Evolutionary conservation across 257 asterid species (phyloP), one percentile per base, ranked within the genome.

Genomic region (Nicotiana attenuata): DNA sequence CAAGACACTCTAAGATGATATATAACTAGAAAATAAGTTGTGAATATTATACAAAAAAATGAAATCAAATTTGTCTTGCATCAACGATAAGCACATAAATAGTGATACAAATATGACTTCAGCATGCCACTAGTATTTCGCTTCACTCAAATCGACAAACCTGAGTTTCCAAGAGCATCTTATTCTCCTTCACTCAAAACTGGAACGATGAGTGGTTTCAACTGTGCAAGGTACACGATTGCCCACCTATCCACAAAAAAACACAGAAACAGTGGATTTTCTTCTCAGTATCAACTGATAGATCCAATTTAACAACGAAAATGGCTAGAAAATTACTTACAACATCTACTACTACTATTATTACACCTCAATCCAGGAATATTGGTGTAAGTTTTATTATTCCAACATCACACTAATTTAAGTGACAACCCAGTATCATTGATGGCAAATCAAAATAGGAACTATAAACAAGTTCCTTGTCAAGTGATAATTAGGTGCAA

Each of bases 191-290:
- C 98, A 50, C 84, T 92, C 90, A 94, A 80, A 76, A 94, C 87
- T 14, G 98, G 98, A 81, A 94, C 98, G 60, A 94, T 92, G 22
- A 94, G 96, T 65, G 98, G 98, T 5, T 92, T 94, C 98, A 94
- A 87, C 89, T 94, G 98, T 63, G 98, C 91, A 84, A 94, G 80
- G 88, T 92, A 94, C 77, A 94, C 98, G 33, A 94, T 94, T 45
- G 97, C 97, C 97, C 98, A 94, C 98, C 97, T 94, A 59, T 78
- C 73, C 80, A 77, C 14, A 80, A 76, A 41, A 61, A 81, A 55
- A 38, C 10, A 82, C 80, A 84, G 16, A 47, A 67, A 65, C 80
- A 76, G 7, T 59, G 82, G 73, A 66, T 78, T 45, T 35, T 31
- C n/a, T 14, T 67, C 35, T 22, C 60, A 14, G 26, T 0, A 14